phyloP scores from a whole-genome alignment of 148 eudicot genomes.

The Rhododendron simsii region DNA sequence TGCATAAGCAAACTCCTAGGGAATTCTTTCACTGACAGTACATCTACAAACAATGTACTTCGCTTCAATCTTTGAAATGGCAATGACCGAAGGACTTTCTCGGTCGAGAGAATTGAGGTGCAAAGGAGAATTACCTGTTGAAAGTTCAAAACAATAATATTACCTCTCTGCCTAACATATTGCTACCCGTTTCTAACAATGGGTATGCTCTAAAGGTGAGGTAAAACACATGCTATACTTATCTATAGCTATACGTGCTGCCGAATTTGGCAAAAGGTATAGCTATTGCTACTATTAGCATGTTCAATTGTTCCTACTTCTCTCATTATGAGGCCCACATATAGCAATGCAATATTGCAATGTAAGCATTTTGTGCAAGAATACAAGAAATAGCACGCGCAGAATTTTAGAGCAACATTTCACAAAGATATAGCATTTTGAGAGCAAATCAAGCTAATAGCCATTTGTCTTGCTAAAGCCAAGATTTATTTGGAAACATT shows the following conservation, averaged over 20 bases:
- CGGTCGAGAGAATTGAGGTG: slow-evolving; percentile 81
- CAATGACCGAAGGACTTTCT: slow-evolving; percentile 52
- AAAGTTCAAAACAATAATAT: background rate
- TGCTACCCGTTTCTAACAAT: background rate
- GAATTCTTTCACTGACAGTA: slow-evolving; percentile 79
- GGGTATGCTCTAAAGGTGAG: background rate
- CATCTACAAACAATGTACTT: slow-evolving; percentile 79
- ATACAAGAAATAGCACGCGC: background rate
- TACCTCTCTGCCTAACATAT: background rate
- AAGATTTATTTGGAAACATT: background rate
- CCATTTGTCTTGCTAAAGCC: background rate
- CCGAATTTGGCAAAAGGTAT: background rate
- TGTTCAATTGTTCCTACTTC: background rate
- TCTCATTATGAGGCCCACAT: background rate
- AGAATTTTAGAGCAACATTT: background rate
- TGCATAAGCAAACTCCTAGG: slow-evolving; percentile 60
- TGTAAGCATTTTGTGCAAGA: background rate
- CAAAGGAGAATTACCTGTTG: slow-evolving; percentile 33
- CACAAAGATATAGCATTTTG: too few species aligned
- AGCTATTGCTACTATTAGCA: background rate
- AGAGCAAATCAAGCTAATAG: background rate
- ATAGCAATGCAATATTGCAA: background rate
- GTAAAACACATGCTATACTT: background rate
- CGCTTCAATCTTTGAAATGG: slow-evolving; percentile 71
- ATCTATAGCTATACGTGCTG: background rate